Conservation (phyloP, 139 green algal species). For the Spirogloea muscicola region DNA sequence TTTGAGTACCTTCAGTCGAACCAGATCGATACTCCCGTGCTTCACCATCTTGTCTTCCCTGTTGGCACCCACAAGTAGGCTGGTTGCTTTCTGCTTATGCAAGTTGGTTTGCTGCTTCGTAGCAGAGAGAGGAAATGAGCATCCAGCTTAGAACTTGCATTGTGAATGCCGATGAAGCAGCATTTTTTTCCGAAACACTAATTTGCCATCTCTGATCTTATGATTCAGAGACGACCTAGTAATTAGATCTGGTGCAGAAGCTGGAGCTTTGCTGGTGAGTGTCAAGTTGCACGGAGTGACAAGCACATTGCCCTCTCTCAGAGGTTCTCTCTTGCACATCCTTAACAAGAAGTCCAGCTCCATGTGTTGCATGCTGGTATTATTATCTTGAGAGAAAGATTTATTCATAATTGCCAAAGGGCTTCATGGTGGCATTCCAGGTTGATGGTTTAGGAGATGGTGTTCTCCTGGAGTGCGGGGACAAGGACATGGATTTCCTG, state of each 20-base stretch:
- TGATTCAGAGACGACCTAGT: constrained; percentile 67
- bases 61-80: constrained; percentile 30
- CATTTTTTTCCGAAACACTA: background rate
- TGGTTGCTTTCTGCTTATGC: background rate
- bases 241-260: constrained; percentile 68
- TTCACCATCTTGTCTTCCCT: constrained; percentile 73
- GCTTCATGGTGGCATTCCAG: constrained; percentile 5
- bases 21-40: constrained; percentile 66
- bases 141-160: background rate
- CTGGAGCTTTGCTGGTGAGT: constrained; percentile 77
- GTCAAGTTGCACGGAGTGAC: too few relatives aligned
- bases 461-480: constrained; percentile 72
- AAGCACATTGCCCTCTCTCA: too few relatives aligned
- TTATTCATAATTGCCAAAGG: too few relatives aligned
- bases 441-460: constrained; percentile 94
- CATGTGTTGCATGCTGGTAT: too few relatives aligned
- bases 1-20: constrained; percentile 77
- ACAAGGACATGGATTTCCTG: constrained; percentile 80
- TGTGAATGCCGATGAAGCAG: background rate
- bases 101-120: background rate
- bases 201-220: background rate
- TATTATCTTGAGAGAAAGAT: too few relatives aligned
- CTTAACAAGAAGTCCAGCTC: too few relatives aligned
- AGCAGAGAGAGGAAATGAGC: background rate
- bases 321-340: too few relatives aligned